A percentile compares a stretch with the other conserved stretches of the same genome.
phyloP scores from a whole-genome alignment of 2,329 filamentous ascomycete genomes.

The Fusarium clavum region DNA sequence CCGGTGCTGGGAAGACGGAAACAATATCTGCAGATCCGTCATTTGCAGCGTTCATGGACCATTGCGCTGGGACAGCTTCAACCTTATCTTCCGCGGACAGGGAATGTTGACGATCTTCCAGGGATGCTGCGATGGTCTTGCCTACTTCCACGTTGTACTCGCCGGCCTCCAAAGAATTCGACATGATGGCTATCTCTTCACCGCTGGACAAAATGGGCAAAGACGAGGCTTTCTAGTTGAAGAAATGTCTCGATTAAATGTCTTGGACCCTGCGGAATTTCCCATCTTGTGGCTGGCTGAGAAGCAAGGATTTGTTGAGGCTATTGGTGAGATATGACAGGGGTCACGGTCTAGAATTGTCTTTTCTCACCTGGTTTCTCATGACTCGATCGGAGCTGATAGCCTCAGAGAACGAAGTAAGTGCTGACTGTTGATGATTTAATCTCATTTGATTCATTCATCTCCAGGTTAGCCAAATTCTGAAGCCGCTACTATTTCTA shows the following conservation, averaged over 20 bases:
- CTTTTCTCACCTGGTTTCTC: background rate
- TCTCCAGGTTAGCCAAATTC: no score
- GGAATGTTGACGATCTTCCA: background rate
- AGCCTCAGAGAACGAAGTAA: no score
- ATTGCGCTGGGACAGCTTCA: background rate
- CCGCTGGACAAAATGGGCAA: background rate
- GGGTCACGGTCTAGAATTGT: background rate
- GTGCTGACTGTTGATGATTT: no score
- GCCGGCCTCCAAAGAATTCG: fast-evolving
- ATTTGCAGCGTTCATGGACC: background rate
- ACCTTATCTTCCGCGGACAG: background rate
- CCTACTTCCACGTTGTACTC: background rate
- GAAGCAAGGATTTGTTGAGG: background rate
- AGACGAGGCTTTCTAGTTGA: fast-evolving
- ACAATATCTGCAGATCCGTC: background rate
- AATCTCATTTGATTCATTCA: no score
- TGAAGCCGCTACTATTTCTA: no score
- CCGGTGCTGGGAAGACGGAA: background rate
- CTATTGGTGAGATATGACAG: background rate
- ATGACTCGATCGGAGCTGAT: background rate
- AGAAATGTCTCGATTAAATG: background rate
- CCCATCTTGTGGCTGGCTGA: background rate
- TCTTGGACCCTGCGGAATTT: background rate
- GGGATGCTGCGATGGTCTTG: background rate
- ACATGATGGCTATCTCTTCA: background rate